Evolutionary conservation across 2,329 filamentous ascomycete genomes (phyloP).

Genomic region (Thelonectria blattea): DNA sequence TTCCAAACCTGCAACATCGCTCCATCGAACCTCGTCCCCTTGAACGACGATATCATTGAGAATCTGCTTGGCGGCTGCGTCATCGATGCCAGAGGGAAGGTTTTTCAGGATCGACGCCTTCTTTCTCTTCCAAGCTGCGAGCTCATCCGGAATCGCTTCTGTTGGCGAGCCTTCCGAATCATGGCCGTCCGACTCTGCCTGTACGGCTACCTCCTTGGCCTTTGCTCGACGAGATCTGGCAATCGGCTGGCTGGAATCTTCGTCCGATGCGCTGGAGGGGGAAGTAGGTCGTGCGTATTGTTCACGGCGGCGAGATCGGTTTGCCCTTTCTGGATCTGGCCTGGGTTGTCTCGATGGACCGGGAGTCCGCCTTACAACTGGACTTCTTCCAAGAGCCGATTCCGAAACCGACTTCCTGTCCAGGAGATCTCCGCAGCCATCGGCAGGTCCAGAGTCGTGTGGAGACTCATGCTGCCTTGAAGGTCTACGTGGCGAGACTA

Average conservation of each 20-base stretch:
- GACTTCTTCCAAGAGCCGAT: conserved; percentile 22
- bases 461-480: conserved; percentile 24
- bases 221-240: conserved; percentile 39
- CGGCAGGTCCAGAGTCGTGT: conserved; percentile 24
- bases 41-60: conserved; percentile 95
- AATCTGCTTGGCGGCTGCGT: conserved; percentile 84
- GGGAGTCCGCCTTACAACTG: conserved; percentile 24
- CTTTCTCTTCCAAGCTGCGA: conserved; percentile 64
- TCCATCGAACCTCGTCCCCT: conserved; percentile 94
- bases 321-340: conserved; percentile 24
- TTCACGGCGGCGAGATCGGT: conserved; percentile 31
- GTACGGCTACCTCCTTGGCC: conserved; percentile 41
- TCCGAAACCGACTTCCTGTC: conserved; percentile 31
- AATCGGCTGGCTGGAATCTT: conserved; percentile 29
- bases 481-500: conserved; percentile 24
- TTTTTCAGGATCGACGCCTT: conserved; percentile 74
- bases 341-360: conserved; percentile 23
- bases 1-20: conserved; percentile 89
- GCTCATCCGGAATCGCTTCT: conserved; percentile 47
- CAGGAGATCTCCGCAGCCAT: conserved; percentile 31
- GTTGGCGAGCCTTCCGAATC: conserved; percentile 53
- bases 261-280: conserved; percentile 38
- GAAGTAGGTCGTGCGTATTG: conserved; percentile 29
- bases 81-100: conserved; percentile 82
- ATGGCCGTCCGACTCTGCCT: conserved; percentile 54